Percentiles rank a stretch among this genome's conserved stretches.
Evolutionary conservation across 2,329 filamentous ascomycete species (phyloP).

Genomic region (Fusarium coffeatum): DNA sequence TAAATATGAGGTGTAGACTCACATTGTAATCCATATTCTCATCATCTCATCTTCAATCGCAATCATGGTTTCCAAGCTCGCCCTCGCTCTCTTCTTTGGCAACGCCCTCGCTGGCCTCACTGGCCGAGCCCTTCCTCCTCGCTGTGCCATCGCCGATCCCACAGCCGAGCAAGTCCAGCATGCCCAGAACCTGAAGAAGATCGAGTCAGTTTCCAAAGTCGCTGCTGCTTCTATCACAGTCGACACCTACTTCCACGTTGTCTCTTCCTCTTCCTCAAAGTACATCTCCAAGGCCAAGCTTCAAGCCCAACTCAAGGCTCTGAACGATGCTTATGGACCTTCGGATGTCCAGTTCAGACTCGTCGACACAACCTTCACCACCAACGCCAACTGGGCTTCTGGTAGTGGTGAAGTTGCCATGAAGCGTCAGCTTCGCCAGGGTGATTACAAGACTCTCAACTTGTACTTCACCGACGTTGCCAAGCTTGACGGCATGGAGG

Average conservation of each 20-base stretch:
- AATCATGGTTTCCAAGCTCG: conserved; percentile 32
- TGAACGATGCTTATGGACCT: conserved; percentile 59
- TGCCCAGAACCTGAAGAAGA: conserved; percentile 16
- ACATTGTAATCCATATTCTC: neutral
- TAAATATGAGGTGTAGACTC: neutral
- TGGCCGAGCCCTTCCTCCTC: conserved; percentile 12
- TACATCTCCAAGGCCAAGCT: conserved; percentile 37
- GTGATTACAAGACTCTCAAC: conserved; percentile 55
- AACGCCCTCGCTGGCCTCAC: conserved; percentile 18
- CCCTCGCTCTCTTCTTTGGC: conserved; percentile 20
- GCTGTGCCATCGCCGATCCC: conserved; percentile 26
- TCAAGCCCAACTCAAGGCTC: conserved; percentile 54
- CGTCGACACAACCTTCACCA: conserved; percentile 56
- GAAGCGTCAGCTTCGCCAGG: conserved; percentile 60
- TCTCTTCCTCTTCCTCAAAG: conserved; percentile 38
- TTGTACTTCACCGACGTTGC: conserved; percentile 49
- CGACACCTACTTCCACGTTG: conserved; percentile 45
- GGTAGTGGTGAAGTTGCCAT: conserved; percentile 56
- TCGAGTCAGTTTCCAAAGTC: conserved; percentile 12
- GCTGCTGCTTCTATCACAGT: conserved; percentile 24
- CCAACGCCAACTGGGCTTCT: conserved; percentile 60
- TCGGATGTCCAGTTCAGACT: conserved; percentile 60
- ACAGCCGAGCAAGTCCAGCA: conserved; percentile 22
- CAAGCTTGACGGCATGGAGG: conserved; percentile 25
- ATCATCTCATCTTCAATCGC: neutral